A percentile compares a stretch with the other conserved stretches of the same genome.
Conservation (phyloP, 768 basidiomycete species). For the Lactarius hengduanensis region DNA sequence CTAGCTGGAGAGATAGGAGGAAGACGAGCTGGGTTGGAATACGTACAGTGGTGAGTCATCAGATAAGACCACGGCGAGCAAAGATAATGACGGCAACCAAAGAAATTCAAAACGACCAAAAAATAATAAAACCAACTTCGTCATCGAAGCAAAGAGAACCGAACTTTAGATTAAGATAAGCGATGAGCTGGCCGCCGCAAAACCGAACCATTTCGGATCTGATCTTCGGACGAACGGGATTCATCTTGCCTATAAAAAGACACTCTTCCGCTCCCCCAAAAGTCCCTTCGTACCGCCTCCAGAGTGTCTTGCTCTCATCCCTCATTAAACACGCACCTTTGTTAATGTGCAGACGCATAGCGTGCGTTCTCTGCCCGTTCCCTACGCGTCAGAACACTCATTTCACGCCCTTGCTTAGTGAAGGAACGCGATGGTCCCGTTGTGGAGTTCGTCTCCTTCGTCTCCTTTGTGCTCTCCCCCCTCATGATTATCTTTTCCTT, state of each 20-base stretch:
- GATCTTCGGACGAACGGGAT: constrained; percentile 6
- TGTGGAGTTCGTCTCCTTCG: constrained; percentile 53
- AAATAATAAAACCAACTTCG: constrained; percentile 9
- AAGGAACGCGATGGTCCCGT: constrained; percentile 72
- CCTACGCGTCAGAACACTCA: constrained; percentile 22
- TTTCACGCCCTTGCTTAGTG: constrained; percentile 41
- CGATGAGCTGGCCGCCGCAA: constrained; percentile 6
- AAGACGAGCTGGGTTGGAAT: constrained; percentile 2
- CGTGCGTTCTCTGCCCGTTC: constrained; percentile 47
- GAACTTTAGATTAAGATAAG: constrained; percentile 10
- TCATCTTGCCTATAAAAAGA: constrained; percentile 20
- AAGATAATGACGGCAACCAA: constrained; percentile 5
- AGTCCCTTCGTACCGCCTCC: constrained; percentile 8
- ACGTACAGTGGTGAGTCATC: constrained; percentile 8
- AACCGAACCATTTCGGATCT: constrained; percentile 25
- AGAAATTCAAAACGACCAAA: neutral
- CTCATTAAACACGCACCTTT: neutral
- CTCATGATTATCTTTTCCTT: neutral
- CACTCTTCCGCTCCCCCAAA: constrained; percentile 8
- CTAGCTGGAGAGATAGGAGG: constrained; percentile 1
- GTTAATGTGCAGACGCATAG: constrained; percentile 70
- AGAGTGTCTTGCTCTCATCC: neutral
- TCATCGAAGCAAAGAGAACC: neutral
- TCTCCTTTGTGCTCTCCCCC: neutral
- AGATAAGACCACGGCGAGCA: constrained; percentile 10